Evolutionary conservation across 495 filamentous ascomycete species (phyloP).

Genomic region (Xylaria flabelliformis): DNA sequence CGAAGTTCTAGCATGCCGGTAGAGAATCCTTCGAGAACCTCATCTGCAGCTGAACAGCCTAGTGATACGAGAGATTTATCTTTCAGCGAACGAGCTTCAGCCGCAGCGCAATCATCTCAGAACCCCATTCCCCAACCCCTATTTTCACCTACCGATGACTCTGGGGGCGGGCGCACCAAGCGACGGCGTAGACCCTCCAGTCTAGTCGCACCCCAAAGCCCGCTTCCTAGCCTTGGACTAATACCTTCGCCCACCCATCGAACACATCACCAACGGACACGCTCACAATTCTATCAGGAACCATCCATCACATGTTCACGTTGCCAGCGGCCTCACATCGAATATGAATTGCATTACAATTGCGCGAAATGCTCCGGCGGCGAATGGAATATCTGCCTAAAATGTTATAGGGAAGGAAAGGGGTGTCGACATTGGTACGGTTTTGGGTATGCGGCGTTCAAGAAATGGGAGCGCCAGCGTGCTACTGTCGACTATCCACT

Average conservation of each 20-base stretch:
- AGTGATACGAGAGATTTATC: constrained; percentile 35
- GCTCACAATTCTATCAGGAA: constrained; percentile 64
- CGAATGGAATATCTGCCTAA: constrained; percentile 75
- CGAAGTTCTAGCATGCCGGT: constrained; percentile 47
- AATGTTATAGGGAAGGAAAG: constrained; percentile 74
- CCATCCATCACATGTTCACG: constrained; percentile 74
- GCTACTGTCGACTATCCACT: constrained; percentile 37
- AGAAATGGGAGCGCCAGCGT: constrained; percentile 58
- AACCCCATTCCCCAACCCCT: constrained; percentile 26
- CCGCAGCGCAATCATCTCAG: constrained; percentile 26
- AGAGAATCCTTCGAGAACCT: constrained; percentile 21
- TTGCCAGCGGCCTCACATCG: constrained; percentile 70
- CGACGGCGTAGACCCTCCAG: constrained; percentile 35
- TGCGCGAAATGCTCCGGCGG: constrained; percentile 73
- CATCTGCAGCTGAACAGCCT: constrained; percentile 19
- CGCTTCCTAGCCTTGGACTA: constrained; percentile 41
- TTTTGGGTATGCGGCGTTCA: constrained; percentile 69
- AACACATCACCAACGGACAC: constrained; percentile 38
- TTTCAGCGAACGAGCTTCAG: constrained; percentile 39
- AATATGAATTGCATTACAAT: constrained; percentile 82
- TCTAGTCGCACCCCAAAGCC: constrained; percentile 33
- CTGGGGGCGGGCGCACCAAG: constrained; percentile 29
- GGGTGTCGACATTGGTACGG: constrained; percentile 83
- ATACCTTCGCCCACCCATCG: constrained; percentile 36
- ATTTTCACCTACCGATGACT: constrained; percentile 35